Evolutionary conservation across 371 early-diverging fungal genomes (phyloP).

Genomic region (Mortierella sp.): DNA sequence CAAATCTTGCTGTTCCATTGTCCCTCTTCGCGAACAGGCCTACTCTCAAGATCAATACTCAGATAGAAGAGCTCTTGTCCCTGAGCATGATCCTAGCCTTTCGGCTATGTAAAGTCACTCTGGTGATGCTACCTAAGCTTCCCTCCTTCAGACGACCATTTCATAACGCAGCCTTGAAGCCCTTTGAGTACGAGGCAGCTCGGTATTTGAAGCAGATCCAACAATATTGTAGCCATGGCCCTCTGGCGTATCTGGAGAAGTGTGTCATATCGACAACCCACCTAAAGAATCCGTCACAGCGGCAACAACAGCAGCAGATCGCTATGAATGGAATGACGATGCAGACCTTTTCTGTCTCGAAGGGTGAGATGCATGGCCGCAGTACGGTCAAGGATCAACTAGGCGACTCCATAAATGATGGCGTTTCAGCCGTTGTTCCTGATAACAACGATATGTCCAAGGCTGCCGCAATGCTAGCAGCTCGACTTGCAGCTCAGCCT

Average conservation of each 20-base stretch:
- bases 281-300: no score
- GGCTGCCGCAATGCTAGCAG: no score
- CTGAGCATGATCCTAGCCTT: slow-evolving; percentile 30
- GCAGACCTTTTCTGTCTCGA: no score
- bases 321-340: no score
- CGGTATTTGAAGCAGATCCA: slow-evolving; percentile 7
- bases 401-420: no score
- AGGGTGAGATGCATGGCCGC: no score
- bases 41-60: neutral
- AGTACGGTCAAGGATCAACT: no score
- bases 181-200: neutral
- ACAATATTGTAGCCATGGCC: slow-evolving; percentile 9
- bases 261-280: neutral
- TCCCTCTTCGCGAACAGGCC: neutral
- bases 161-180: slow-evolving; percentile 6
- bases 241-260: neutral
- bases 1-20: neutral
- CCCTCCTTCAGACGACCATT: slow-evolving; percentile 19
- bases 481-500: no score
- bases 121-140: slow-evolving; percentile 23
- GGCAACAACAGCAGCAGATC: no score
- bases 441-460: no score
- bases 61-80: slow-evolving; percentile 6
- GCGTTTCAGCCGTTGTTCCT: no score
- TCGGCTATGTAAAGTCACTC: slow-evolving; percentile 18